Evolutionary conservation across 1,284 basidiomycete species (phyloP), one percentile per base, ranked within the genome.

Genomic region (Malassezia caprae): DNA sequence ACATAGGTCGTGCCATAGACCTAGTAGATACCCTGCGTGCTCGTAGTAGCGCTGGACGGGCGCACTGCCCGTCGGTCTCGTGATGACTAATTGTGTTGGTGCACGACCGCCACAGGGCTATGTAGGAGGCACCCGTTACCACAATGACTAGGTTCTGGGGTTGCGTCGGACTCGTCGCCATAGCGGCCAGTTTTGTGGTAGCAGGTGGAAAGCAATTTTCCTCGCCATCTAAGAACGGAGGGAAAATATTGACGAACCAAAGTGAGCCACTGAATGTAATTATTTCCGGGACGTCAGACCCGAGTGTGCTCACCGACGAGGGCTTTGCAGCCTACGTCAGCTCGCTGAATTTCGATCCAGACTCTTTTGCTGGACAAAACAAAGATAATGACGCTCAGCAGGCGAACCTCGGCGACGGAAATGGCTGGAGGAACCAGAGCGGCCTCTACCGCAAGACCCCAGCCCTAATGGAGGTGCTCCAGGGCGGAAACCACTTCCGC

Each of bases 401-500:
- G 23, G 66, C 64, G 53, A 68, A 76, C 51, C 63, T 70, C 6
- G 74, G 72, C 8, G 76, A 73, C 39, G 69, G 61, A 48, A 63
- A 56, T 53, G 72, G 69, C 3, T 28, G 17, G 39, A 39, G 47
- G 15, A 53, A 60, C 27, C 71, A 74, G 53, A 65, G 61, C 40
- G 68, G 65, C 48, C 56, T 72, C 19, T 53, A 64, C 51, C 62
- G 71, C 6, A 65, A 61, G 53, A 63, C 65, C 26, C 63, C 63
- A 3, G 65, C 60, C 4, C 68, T 67, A 39, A 43, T 56, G 37
- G 63, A 73, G 48, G 61, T 60, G n/a, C 43, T 72, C 28, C 56
- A 64, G 15, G 69, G 71, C 34, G 71, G 69, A 31, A 73, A 71
- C 48, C 71, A 72, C 48, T 64, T 69, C 49, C 46, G 70, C 10